A percentile compares a stretch with the other conserved stretches of the same genome.
These are phyloP conservation scores for Linanthus parryae DNA, from an alignment of 148 eudicot species.

Conservation along the genomic window DNA sequence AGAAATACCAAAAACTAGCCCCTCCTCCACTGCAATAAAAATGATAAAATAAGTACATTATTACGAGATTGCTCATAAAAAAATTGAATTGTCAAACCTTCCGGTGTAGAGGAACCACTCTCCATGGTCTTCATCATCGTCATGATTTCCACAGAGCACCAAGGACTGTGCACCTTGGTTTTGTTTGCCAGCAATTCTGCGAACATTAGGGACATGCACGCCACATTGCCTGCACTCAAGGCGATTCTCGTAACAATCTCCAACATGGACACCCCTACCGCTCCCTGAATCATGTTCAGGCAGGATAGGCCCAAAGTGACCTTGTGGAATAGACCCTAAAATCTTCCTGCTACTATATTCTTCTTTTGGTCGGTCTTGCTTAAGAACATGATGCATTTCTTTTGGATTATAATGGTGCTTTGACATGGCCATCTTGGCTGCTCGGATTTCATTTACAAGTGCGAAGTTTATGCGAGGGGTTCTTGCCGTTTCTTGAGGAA, in stretches of 20 bases:
- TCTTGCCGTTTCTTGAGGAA: constrained; percentile 50
- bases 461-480: constrained; percentile 69
- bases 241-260: constrained; percentile 62
- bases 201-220: constrained; percentile 63
- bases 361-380: constrained; percentile 62
- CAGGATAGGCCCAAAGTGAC: constrained; percentile 72
- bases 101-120: constrained; percentile 95
- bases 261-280: constrained; percentile 67
- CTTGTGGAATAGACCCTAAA: constrained; percentile 62
- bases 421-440: constrained; percentile 44
- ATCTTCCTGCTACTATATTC: constrained; percentile 79
- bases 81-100: constrained; percentile 31
- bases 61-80: not conserved
- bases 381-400: constrained; percentile 33
- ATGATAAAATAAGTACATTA: not conserved
- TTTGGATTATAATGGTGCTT: constrained; percentile 23
- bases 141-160: constrained; percentile 85
- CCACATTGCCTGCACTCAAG: constrained; percentile 87
- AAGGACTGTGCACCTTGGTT: constrained; percentile 70
- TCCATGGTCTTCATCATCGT: constrained; percentile 86
- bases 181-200: constrained; percentile 68
- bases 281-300: constrained; percentile 73
- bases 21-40: constrained; percentile 50
- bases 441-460: constrained; percentile 57
- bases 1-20: no score